Conservation (phyloP, 352 stramenopile species). For the Aphanomyces euteiches region DNA sequence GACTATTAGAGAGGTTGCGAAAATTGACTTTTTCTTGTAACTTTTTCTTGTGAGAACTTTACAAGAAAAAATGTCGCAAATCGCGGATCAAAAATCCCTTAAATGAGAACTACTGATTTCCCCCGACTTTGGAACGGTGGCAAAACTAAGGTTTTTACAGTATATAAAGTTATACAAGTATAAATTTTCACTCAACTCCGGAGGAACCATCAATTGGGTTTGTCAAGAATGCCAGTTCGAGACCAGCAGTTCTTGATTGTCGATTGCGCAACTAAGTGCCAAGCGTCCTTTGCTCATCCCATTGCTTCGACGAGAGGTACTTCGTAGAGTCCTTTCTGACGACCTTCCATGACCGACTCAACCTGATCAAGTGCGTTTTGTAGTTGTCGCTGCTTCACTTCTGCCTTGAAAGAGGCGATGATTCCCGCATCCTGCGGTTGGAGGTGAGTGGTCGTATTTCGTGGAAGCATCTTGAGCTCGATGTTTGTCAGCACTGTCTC, state of each 20-base stretch:
- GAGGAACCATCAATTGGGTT: too few species aligned
- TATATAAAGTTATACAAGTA: too few species aligned
- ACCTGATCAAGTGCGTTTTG: conserved; percentile 7
- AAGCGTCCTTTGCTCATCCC: conserved; percentile 1
- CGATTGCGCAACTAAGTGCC: background rate
- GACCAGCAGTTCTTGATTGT: conserved; percentile 4
- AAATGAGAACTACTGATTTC: too few species aligned
- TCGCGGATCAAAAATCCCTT: too few species aligned
- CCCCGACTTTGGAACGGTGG: too few species aligned
- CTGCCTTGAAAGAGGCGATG: too few species aligned
- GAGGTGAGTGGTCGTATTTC: conserved; percentile 11
- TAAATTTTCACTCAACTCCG: too few species aligned
- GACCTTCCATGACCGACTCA: background rate
- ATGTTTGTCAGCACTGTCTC: conserved; percentile 5
- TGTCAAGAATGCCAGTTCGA: background rate
- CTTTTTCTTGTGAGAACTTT: too few species aligned
- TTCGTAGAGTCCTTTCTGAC: background rate
- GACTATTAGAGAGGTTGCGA: too few species aligned
- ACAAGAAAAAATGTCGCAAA: too few species aligned
- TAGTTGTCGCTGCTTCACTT: conserved; percentile 1
- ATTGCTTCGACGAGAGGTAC: conserved; percentile 14
- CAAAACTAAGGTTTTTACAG: too few species aligned
- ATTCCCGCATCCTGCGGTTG: conserved; percentile 17
- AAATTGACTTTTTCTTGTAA: too few species aligned
- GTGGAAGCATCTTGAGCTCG: conserved; percentile 3